Percentiles rank a stretch among this genome's conserved stretches.
Evolutionary conservation across 2,329 filamentous ascomycete species (phyloP).

Genomic region (Thielaviopsis musarum): DNA sequence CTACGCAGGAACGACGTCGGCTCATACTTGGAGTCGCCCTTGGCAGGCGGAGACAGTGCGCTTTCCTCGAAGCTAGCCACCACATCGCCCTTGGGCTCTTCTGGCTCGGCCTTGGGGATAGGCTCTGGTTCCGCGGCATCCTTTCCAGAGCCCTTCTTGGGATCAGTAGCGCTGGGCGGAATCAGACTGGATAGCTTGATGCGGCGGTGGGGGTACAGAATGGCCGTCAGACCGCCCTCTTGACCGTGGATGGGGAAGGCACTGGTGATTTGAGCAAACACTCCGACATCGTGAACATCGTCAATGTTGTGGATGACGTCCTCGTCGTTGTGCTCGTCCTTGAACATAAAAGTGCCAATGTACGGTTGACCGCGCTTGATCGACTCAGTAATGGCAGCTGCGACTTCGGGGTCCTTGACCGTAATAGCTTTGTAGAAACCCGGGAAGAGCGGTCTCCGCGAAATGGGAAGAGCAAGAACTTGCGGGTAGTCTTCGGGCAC

Average conservation of each 20-base stretch:
- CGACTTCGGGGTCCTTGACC: constrained; percentile 81
- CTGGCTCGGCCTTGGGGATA: constrained; percentile 42
- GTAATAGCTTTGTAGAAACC: constrained; percentile 99
- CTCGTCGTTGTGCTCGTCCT: constrained; percentile 85
- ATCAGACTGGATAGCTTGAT: constrained; percentile 79
- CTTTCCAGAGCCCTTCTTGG: constrained; percentile 35
- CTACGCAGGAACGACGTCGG: constrained; percentile 82
- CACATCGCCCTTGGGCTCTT: constrained; percentile 77
- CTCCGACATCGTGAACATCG: constrained; percentile 89
- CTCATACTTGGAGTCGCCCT: constrained; percentile 48
- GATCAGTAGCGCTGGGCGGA: constrained; percentile 39
- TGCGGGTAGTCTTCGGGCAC: constrained; percentile 94
- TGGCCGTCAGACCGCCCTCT: constrained; percentile 71
- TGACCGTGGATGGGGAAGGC: constrained; percentile 83
- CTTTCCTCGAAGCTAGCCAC: constrained; percentile 93
- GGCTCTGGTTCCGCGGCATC: constrained; percentile 37
- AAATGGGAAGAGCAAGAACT: constrained; percentile 92
- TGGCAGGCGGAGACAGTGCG: constrained; percentile 39
- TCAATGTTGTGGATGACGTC: constrained; percentile 81
- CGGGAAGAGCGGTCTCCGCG: constrained; percentile 82
- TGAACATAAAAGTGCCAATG: constrained; percentile 90
- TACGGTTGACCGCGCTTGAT: constrained; percentile 95
- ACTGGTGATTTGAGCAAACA: constrained; percentile 95
- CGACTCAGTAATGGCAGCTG: constrained; percentile 85
- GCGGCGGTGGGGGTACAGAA: constrained; percentile 86